Conservation (phyloP, 768 basidiomycete species). For the Suillus hirtellus region DNA sequence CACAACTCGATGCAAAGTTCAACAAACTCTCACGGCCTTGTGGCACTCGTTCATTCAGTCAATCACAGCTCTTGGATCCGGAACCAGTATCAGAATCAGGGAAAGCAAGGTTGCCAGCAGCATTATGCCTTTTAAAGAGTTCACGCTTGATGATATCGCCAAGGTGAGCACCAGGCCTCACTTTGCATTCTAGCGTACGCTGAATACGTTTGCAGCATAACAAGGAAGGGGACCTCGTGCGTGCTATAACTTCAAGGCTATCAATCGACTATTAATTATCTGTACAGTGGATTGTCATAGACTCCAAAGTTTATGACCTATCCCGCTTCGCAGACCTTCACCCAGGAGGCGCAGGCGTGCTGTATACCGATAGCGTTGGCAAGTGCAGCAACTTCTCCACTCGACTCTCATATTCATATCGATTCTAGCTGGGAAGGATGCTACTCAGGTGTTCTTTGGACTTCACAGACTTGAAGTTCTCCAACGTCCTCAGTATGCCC, state of each 20-base stretch:
- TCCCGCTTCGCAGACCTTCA: slow-evolving; percentile 82
- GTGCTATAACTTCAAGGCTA: slow-evolving; percentile 20
- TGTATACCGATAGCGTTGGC: slow-evolving; percentile 69
- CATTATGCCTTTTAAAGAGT: slow-evolving; percentile 32
- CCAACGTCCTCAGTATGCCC: slow-evolving; percentile 66
- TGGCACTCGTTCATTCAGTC: no score
- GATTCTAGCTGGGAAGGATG: slow-evolving; percentile 62
- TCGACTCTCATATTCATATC: neutral
- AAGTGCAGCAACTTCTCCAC: slow-evolving; percentile 21
- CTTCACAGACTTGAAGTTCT: slow-evolving; percentile 85
- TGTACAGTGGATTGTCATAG: slow-evolving; percentile 75
- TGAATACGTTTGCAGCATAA: slow-evolving; percentile 62
- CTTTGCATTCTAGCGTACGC: slow-evolving; percentile 1
- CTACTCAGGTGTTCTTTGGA: slow-evolving; percentile 81
- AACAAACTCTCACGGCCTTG: no score
- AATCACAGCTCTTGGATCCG: neutral
- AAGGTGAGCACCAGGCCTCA: slow-evolving; percentile 44
- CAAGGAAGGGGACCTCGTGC: slow-evolving; percentile 77
- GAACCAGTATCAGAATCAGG: neutral
- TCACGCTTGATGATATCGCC: slow-evolving; percentile 61
- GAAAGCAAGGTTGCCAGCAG: neutral
- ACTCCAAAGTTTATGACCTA: slow-evolving; percentile 80
- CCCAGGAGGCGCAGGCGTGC: slow-evolving; percentile 78
- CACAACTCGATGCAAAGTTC: no score
- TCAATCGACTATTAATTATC: slow-evolving; percentile 8